phyloP scores from a whole-genome alignment of 169 alveolate genomes.

The Plasmodium gaboni region DNA sequence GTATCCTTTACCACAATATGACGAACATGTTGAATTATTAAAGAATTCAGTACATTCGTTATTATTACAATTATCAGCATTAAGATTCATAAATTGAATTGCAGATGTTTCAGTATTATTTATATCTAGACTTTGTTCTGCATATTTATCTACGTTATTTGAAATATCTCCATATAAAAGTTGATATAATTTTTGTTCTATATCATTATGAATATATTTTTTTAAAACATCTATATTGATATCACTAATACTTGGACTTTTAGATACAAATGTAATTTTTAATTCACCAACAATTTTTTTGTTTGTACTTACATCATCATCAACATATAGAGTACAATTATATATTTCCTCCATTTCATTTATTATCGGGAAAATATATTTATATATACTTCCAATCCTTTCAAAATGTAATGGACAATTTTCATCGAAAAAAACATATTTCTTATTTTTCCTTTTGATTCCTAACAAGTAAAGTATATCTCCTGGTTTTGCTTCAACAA shows the following conservation, averaged over 20 bases:
- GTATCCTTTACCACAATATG: slow-evolving; percentile 46
- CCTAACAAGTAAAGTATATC: slow-evolving; percentile 35
- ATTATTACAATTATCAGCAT: slow-evolving; percentile 43
- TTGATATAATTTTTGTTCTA: slow-evolving; percentile 26
- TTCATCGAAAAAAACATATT: slow-evolving; percentile 12
- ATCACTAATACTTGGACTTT: slow-evolving; percentile 13
- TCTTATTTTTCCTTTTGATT: slow-evolving; percentile 3
- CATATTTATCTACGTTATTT: background rate
- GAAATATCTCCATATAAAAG: slow-evolving; percentile 24
- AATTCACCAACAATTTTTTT: slow-evolving; percentile 14
- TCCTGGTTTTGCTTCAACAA: slow-evolving; percentile 26
- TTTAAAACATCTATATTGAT: slow-evolving; percentile 41
- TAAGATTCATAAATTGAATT: slow-evolving; percentile 8
- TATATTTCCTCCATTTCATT: slow-evolving; percentile 34
- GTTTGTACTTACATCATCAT: slow-evolving; percentile 14
- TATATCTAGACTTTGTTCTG: slow-evolving; percentile 19
- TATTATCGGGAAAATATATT: slow-evolving; percentile 31
- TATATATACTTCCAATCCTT: slow-evolving; percentile 38
- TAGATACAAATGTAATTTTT: slow-evolving; percentile 17
- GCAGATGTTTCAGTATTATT: slow-evolving; percentile 13
- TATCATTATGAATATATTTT: slow-evolving; percentile 20
- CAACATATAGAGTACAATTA: slow-evolving; percentile 34
- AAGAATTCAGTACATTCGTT: slow-evolving; percentile 26
- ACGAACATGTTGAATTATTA: slow-evolving; percentile 45
- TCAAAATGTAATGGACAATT: slow-evolving; percentile 48